phyloP scores from a whole-genome alignment of 495 filamentous ascomycete species.

The Massariosphaeria phaeospora region DNA sequence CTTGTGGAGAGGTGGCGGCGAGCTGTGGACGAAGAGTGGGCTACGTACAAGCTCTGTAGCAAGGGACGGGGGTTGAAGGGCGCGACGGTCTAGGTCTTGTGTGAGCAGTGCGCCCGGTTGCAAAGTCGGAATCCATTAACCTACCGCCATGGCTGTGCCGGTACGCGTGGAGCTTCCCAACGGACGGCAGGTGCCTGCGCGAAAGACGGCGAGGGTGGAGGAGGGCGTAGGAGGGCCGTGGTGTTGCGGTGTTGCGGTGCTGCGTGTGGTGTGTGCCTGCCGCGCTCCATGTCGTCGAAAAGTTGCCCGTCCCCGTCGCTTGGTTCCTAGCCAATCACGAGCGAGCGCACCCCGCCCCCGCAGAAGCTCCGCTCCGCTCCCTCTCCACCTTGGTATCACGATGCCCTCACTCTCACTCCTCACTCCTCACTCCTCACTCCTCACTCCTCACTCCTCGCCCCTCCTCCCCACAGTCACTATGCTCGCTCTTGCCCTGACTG shows the following conservation, averaged over 20 bases:
- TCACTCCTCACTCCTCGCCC: not conserved
- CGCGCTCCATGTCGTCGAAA: too few relatives aligned
- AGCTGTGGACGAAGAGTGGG: slow-evolving; percentile 1
- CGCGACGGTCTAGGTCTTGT: slow-evolving; percentile 51
- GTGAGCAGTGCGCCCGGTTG: not conserved
- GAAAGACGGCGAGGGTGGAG: not conserved
- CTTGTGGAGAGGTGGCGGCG: not conserved
- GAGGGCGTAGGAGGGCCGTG: not conserved
- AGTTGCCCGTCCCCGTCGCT: not conserved
- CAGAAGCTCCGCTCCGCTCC: too few relatives aligned
- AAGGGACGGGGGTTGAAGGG: slow-evolving; percentile 88
- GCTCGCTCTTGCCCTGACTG: slow-evolving; percentile 72
- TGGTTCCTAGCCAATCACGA: not conserved
- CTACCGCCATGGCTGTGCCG: slow-evolving; percentile 22
- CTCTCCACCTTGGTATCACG: too few relatives aligned
- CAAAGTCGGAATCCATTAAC: not conserved
- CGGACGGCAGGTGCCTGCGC: too few relatives aligned
- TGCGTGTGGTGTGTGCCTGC: too few relatives aligned
- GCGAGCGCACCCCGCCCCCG: slow-evolving; percentile 1
- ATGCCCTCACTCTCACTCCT: too few relatives aligned
- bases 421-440: not conserved
- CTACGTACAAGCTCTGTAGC: slow-evolving; percentile 77
- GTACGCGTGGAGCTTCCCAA: too few relatives aligned
- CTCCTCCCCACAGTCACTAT: slow-evolving; percentile 46
- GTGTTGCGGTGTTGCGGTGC: too few relatives aligned